These are phyloP conservation scores for Coemansia sp. DNA, from an alignment of 192 early-diverging fungal genomes.

Conservation along the genomic window DNA sequence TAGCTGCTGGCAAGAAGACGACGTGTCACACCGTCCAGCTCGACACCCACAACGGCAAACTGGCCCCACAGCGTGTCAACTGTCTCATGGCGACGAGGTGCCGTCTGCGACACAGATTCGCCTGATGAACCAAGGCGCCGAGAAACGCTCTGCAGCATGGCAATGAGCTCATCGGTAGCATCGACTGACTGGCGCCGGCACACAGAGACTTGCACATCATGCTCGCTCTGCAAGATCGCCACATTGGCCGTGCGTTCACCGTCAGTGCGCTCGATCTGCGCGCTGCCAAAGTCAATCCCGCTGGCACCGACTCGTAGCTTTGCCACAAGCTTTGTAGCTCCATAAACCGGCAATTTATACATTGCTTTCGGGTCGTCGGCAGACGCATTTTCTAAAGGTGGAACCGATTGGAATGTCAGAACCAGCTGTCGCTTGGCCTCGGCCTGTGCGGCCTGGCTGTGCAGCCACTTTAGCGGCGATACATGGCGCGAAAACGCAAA, in stretches of 20 bases:
- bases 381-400: background rate
- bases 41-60: conserved; percentile 19
- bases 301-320: conserved; percentile 14
- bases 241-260: conserved; percentile 16
- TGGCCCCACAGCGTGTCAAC: conserved; percentile 13
- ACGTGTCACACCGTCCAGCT: conserved; percentile 25
- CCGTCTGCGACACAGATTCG: background rate
- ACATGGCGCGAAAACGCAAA: conserved; percentile 34
- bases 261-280: conserved; percentile 5
- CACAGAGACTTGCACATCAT: conserved; percentile 28
- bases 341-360: conserved; percentile 21
- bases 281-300: conserved; percentile 11
- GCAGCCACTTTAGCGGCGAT: conserved; percentile 42
- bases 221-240: conserved; percentile 26
- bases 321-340: conserved; percentile 17
- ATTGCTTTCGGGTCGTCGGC: background rate
- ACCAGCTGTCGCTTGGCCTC: conserved; percentile 18
- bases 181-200: conserved; percentile 11
- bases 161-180: background rate
- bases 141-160: conserved; percentile 8
- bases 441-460: conserved; percentile 2
- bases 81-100: conserved; percentile 20
- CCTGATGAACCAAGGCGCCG: conserved; percentile 16
- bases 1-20: conserved; percentile 9
- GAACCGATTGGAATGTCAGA: conserved; percentile 7